Evolutionary conservation across 1,139 yeast species (phyloP), one percentile per base, ranked within the genome.

Genomic region (Geotrichum fermentans): DNA sequence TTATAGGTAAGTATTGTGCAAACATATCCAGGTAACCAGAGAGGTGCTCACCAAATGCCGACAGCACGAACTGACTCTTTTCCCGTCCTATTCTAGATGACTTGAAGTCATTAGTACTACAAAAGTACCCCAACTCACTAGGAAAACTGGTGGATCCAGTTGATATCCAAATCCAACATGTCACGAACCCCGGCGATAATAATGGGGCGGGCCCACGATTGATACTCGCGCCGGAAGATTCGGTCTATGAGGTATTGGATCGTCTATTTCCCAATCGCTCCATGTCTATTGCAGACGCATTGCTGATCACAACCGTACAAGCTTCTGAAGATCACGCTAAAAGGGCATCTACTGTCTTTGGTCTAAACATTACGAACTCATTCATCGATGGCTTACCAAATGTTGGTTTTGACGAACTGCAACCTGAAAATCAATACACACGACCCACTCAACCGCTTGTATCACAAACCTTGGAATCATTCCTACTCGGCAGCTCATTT

Each of bases 71-170:
- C 28, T 6, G 8, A 10, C 6, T 24, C 6, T 14, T 13, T 21
- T 4, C n/a, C 13, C 17, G 1, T 29, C 18, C 20, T 16, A 36
- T 16, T 1, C 75, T 86, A 4, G 95, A 87, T 61, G 95, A 87
- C 62, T 70, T 87, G 58, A 87, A 86, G 59, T 68, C 73, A 22
- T 71, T 77, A 49, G 73, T 85, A 0, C 63, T 80, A 44, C 70
- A 68, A 50, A 83, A 82, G 59, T 87, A 78, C 58, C 94, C 95
- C 11, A 81, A 81, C 35, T 72, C 88, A 0, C 67, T 86, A 47
- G 90, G 82, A 0, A 66, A 75, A 42, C 61, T 66, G 17, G 76
- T 72, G 52, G 95, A 86, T 61, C 86, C 92, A 0, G 82, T 94
- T 0, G 95, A 87, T 56, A 61, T 78, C 51, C 57, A 61, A 41